These are phyloP conservation scores for Euphrasia confusa DNA, from an alignment of 257 asterid species.

Conservation along the genomic window DNA sequence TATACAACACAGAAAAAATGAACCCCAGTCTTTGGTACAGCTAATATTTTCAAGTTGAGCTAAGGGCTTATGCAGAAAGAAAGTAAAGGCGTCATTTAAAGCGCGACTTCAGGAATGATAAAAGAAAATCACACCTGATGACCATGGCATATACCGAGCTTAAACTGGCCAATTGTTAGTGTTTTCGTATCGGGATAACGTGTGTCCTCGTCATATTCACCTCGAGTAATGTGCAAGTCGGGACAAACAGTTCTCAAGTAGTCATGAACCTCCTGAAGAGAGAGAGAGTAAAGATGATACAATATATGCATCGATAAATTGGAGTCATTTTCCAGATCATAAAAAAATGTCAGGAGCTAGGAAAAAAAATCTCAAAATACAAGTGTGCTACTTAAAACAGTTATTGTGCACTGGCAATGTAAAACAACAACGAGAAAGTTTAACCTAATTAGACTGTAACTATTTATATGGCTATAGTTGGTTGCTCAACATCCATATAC, in stretches of 20 bases:
- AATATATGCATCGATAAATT: slow-evolving; percentile 8
- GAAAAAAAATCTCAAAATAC: background rate
- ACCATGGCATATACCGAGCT: slow-evolving; percentile 96
- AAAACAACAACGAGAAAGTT: background rate
- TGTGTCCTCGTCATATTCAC: slow-evolving; percentile 88
- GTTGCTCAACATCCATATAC: slow-evolving; percentile 7
- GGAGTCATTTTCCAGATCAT: slow-evolving; percentile 11
- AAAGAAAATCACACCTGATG: slow-evolving; percentile 63
- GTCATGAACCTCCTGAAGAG: slow-evolving; percentile 83
- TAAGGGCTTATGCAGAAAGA: background rate
- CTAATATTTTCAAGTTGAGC: background rate
- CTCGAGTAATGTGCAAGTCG: slow-evolving; percentile 80
- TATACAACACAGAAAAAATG: background rate
- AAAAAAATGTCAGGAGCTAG: background rate
- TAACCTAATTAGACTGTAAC: background rate
- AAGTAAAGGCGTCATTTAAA: background rate
- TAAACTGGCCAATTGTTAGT: slow-evolving; percentile 84
- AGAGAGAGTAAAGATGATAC: slow-evolving; percentile 1
- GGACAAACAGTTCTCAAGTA: slow-evolving; percentile 86
- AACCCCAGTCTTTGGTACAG: background rate
- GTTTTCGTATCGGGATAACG: slow-evolving; percentile 92
- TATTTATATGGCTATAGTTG: background rate
- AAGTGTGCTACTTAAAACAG: background rate
- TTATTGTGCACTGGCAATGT: background rate
- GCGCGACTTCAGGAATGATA: slow-evolving; percentile 11